Conservation (phyloP, 2,329 filamentous ascomycete genomes). For the Sporothrix inflata region DNA sequence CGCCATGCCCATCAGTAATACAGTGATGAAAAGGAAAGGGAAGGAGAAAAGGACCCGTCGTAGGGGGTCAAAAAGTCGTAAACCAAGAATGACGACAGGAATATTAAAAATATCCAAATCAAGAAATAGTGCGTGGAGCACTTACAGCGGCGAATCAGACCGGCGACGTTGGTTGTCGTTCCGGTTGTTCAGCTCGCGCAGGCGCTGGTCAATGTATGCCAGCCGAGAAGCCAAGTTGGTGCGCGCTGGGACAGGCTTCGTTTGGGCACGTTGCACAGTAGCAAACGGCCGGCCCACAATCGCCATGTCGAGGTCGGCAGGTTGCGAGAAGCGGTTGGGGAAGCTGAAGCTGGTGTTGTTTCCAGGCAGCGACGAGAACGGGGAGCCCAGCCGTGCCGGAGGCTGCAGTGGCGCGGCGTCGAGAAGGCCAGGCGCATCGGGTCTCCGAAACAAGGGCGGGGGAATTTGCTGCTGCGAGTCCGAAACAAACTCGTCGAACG, state of each 20-base stretch:
- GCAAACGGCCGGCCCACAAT: slow-evolving; percentile 57
- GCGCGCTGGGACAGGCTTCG: slow-evolving; percentile 43
- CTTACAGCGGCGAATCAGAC: slow-evolving; percentile 46
- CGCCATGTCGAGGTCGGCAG: slow-evolving; percentile 50
- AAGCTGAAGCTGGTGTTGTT: slow-evolving; percentile 58
- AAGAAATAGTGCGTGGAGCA: neutral
- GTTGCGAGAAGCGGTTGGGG: slow-evolving; percentile 59
- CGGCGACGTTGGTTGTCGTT: slow-evolving; percentile 44
- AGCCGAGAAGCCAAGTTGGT: slow-evolving; percentile 55
- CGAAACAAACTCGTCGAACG: neutral
- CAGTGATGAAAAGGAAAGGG: slow-evolving; percentile 15
- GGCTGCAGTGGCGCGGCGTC: slow-evolving; percentile 40
- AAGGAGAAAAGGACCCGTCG: neutral
- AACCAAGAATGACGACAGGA: slow-evolving; percentile 1
- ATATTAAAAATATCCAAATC: neutral
- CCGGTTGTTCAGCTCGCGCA: slow-evolving; percentile 57
- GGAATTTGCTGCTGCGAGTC: neutral
- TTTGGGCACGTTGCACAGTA: slow-evolving; percentile 52
- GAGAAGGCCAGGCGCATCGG: neutral
- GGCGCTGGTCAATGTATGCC: slow-evolving; percentile 61
- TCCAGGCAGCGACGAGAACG: slow-evolving; percentile 47
- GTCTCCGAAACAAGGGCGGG: slow-evolving; percentile 38
- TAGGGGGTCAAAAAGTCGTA: neutral
- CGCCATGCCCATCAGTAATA: slow-evolving; percentile 12
- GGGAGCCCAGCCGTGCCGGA: slow-evolving; percentile 57